Evolutionary conservation across 2,329 filamentous ascomycete species (phyloP), one percentile per base, ranked within the genome.

Genomic region (Beauveria sp.): DNA sequence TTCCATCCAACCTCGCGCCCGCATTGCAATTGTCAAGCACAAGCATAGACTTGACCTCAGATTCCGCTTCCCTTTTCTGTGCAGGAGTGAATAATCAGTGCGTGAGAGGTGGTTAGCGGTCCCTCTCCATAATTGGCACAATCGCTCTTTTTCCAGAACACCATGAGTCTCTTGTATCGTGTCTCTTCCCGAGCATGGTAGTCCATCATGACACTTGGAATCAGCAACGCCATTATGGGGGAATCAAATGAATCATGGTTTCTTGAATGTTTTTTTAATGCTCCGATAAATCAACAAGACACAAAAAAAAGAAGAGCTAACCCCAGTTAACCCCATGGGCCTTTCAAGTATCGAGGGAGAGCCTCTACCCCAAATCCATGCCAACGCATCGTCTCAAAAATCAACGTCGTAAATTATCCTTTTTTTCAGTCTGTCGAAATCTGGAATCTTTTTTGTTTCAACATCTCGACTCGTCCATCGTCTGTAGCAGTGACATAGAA

Each of bases 341-440:
- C 44, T 16, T 54, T 46, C 37, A 50, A 12, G 34, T 37, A 57
- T 18, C 20, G 48, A 57, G n/a, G 30, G 24, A 48, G 44, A 57
- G 43, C 55, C 44, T 18, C 28, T n/a, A n/a, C 55, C 34, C 55
- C 34, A 44, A 18, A 28, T 59, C 55, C 16, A 58, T 50, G 30
- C 55, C 18, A 41, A 58, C 47, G 47, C 30, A 51, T 50, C 37
- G 24, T 59, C 37, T 43, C 47, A 52, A 59, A 28, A 30, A 44
- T 30, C 9, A 56, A 37, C 10, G 56, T 59, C 56, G 47, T 59
- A 37, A 51, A 51, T 51, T 28, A 26, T 64, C 52, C 63, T 64
- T 61, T 66, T 66, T 64, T 67, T 63, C 52, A 58, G 64, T n/a
- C 51, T 14, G 30, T 58, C 55, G 40, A 14, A 22, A 20, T 48